Evolutionary conservation across 257 asterid species (phyloP).

Genomic region (Dorcoceras hygrometricum): DNA sequence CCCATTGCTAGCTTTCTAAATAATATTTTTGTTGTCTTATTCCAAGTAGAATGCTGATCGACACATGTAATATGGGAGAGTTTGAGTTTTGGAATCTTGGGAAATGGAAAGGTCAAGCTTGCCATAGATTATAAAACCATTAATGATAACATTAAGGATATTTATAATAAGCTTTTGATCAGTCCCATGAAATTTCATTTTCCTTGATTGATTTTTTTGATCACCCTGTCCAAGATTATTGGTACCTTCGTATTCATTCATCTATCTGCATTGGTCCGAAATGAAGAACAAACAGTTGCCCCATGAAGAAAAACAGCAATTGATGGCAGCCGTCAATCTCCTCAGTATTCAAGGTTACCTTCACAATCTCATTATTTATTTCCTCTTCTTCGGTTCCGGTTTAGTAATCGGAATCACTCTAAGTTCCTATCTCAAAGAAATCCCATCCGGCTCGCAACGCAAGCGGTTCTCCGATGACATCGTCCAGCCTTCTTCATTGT

Average conservation of each 20-base stretch:
- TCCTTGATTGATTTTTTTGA: neutral
- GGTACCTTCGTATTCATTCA: neutral
- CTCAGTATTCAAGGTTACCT: slow-evolving; percentile 33
- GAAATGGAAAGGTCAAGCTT: slow-evolving; percentile 23
- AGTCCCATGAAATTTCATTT: neutral
- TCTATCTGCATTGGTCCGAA: neutral
- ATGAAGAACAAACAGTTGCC: slow-evolving; percentile 27
- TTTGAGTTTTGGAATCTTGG: slow-evolving; percentile 19
- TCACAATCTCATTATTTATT: slow-evolving; percentile 43
- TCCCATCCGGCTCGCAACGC: slow-evolving; percentile 14
- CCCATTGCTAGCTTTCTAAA: neutral
- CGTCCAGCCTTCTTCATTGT: neutral
- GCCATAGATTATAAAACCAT: slow-evolving; percentile 3
- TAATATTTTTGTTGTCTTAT: neutral
- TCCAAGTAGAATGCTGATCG: slow-evolving; percentile 16
- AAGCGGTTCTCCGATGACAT: slow-evolving; percentile 22
- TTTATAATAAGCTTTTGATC: too few relatives aligned
- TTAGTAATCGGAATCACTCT: slow-evolving; percentile 57
- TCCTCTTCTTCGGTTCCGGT: slow-evolving; percentile 70
- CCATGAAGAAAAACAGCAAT: slow-evolving; percentile 27
- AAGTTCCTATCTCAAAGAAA: slow-evolving; percentile 28
- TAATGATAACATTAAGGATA: too few relatives aligned
- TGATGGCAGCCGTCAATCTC: slow-evolving; percentile 24
- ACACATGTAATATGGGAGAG: neutral
- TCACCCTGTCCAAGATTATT: neutral